A percentile compares a stretch with the other conserved stretches of the same genome.
Evolutionary conservation across 257 asterid genomes (phyloP).

Genomic region (Salvia miltiorrhiza): DNA sequence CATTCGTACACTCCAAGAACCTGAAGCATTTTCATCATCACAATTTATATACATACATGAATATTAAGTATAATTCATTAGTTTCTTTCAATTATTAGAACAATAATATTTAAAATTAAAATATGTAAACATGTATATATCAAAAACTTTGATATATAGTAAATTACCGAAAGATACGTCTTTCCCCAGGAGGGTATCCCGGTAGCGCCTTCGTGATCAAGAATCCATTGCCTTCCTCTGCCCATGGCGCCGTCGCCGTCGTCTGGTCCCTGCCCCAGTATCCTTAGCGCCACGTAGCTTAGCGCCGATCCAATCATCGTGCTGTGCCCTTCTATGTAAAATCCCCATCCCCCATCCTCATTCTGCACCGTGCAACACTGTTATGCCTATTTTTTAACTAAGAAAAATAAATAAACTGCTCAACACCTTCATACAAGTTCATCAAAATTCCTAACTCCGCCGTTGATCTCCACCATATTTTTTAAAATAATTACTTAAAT

Average conservation of each 20-base stretch:
- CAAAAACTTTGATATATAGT: no score
- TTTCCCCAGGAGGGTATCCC: slow-evolving; percentile 93
- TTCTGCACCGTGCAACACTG: slow-evolving; percentile 33
- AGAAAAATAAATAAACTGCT: no score
- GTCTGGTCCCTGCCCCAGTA: slow-evolving; percentile 64
- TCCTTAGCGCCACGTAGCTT: slow-evolving; percentile 58
- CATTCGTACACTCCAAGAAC: slow-evolving; percentile 88
- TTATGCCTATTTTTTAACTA: no score
- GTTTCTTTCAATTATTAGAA: no score
- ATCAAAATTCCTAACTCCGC: no score
- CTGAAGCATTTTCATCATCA: slow-evolving; percentile 31
- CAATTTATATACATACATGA: no score
- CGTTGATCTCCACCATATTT: no score
- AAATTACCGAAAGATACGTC: slow-evolving; percentile 66
- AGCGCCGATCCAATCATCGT: slow-evolving; percentile 87
- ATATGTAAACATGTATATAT: neutral
- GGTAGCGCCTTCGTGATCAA: slow-evolving; percentile 76
- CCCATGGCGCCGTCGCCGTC: slow-evolving; percentile 57
- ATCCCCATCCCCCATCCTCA: slow-evolving; percentile 90
- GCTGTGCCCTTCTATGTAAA: slow-evolving; percentile 77
- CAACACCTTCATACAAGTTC: no score
- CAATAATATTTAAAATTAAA: no score
- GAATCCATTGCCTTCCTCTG: slow-evolving; percentile 68
- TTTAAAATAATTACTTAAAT: no score
- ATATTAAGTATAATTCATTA: no score